Base-by-base conservation (phyloP, 768 basidiomycete genomes). In the Tulasnella sp. region DNA sequence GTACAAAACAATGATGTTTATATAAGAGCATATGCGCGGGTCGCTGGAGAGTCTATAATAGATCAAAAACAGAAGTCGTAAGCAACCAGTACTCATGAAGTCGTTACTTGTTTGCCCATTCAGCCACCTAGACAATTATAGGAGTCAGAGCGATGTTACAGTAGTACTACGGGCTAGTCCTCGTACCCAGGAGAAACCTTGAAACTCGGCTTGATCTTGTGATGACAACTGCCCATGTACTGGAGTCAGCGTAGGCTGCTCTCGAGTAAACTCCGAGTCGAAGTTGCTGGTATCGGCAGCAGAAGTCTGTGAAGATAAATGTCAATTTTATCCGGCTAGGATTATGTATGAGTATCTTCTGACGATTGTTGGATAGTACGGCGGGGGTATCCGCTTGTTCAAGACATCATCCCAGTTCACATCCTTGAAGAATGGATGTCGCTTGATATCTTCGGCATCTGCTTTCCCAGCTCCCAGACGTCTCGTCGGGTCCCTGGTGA, bases 381-480 rank as follows among this genome's bases (percentile, higher is more conserved):
- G 90, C 21, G 93, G 89, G 21, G 94, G 93, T 67, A 98, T 92
- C 61, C 94, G 89, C 73, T 98, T 98, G 75, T 96, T 79, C 64
- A 95, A 70, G n/a, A 99, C 88, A 71, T 97, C 95, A 65, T 98
- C 96, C 71, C 86, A 99, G 74, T 74, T 97, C 51, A 95, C 88
- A 70, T 98, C 96, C 73, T 94, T 93, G 80, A 99, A 99, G 82
- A 98, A 99, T 3, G 92, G 83, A 69, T 98, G 96, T 58, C 82
- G 79, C 74, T 99, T 99, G 76, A 99, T 95, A 66, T 97, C 95
- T 67, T 91, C 88, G 1, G 96, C 96, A 66, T 98, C 96, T 61
- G 83, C 82, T 69, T 92, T 89, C 17, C 84, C 84, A 24, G 93
- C 88, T 29, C 96, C 96, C 9, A 99, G 79, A 60, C 96, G 88